A percentile compares a stretch with the other conserved stretches of the same genome.
Conservation (phyloP, 2,329 filamentous ascomycete species). For the Ophiostoma novo-ulmi region DNA sequence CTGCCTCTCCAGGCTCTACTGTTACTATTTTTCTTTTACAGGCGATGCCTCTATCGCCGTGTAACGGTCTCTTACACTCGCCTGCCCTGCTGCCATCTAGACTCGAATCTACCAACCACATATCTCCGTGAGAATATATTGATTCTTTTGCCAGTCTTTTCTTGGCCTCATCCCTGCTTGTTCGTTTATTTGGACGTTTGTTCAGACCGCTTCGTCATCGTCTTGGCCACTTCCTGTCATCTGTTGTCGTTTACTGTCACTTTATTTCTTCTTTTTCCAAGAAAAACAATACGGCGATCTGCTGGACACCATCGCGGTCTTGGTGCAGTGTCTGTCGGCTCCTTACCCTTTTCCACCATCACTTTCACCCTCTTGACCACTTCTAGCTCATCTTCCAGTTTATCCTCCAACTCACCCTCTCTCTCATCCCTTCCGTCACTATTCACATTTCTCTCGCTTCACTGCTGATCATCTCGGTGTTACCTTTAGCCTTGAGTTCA, state of each 20-base stretch:
- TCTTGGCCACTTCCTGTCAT: neutral
- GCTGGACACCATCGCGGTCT: neutral
- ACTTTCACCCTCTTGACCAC: neutral
- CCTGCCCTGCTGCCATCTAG: neutral
- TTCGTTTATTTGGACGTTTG: neutral
- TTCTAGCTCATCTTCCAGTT: neutral
- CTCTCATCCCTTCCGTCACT: neutral
- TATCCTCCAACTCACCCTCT: neutral
- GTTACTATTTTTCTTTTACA: neutral
- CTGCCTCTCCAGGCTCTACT: neutral
- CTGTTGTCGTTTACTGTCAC: neutral
- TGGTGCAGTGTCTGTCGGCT: neutral
- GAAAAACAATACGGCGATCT: neutral
- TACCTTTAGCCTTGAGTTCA: neutral
- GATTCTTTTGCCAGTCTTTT: neutral
- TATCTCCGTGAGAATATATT: neutral
- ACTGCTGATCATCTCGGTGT: neutral
- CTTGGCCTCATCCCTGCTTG: neutral
- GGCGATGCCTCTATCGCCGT: neutral
- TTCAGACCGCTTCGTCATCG: neutral
- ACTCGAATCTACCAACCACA: neutral
- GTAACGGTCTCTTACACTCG: neutral
- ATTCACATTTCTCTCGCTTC: neutral
- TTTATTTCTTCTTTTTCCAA: neutral
- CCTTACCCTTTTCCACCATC: neutral